These are phyloP conservation scores for Tubosaeta sp. DNA, from an alignment of 768 basidiomycete genomes.

Conservation along the genomic window DNA sequence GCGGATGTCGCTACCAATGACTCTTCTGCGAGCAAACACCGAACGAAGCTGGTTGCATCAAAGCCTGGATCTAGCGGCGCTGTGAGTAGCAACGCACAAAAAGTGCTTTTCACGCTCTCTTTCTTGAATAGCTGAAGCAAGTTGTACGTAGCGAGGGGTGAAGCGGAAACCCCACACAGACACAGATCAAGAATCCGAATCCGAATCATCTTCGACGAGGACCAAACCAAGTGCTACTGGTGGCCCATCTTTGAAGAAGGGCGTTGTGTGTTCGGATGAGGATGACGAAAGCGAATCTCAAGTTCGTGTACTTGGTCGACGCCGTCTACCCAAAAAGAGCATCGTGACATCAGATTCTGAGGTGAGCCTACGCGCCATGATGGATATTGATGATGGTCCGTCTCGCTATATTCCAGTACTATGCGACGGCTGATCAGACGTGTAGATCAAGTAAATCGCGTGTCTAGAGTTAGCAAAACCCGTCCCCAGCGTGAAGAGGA, in stretches of 20 bases:
- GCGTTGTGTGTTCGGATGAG: constrained; percentile 47
- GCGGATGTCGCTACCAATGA: neutral
- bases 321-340: constrained; percentile 31
- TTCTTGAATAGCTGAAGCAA: constrained; percentile 5
- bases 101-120: constrained; percentile 3
- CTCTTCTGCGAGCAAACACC: neutral
- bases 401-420: constrained; percentile 18
- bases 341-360: constrained; percentile 41
- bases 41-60: neutral
- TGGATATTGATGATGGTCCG: constrained; percentile 76
- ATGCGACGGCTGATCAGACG: constrained; percentile 8
- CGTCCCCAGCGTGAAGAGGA: constrained; percentile 20
- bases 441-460: constrained; percentile 25
- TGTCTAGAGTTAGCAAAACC: constrained; percentile 14
- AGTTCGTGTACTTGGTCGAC: constrained; percentile 19
- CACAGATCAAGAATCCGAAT: constrained; percentile 26
- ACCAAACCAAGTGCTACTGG: constrained; percentile 7
- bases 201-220: constrained; percentile 2
- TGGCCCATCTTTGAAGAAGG: constrained; percentile 37
- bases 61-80: neutral
- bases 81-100: neutral
- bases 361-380: constrained; percentile 51
- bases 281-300: constrained; percentile 48
- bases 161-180: constrained; percentile 43
- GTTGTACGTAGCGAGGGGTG: constrained; percentile 29